phyloP scores from a whole-genome alignment of 257 asterid species.

The Marsdenia floribunda region DNA sequence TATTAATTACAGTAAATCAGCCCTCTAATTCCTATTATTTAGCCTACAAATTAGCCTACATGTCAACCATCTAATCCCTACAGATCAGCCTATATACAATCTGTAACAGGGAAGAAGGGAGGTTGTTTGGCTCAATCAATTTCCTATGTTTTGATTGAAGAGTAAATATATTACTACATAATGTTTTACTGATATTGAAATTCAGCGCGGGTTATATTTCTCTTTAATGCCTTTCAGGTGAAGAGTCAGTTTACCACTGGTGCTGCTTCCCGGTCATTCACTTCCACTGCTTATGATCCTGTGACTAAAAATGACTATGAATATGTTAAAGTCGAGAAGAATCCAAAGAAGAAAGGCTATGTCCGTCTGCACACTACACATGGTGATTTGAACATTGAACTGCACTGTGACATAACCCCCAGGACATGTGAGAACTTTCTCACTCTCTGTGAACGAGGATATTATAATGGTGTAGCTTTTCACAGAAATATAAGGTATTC shows the following conservation, averaged over 20 bases:
- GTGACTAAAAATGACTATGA: conserved; percentile 82
- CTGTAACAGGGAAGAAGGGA: neutral
- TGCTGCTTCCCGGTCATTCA: conserved; percentile 95
- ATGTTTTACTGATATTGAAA: neutral
- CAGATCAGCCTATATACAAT: too few species aligned
- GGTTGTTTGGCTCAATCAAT: neutral
- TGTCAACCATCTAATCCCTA: too few species aligned
- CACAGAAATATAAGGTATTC: conserved; percentile 86
- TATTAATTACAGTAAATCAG: too few species aligned
- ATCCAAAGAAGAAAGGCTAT: conserved; percentile 88
- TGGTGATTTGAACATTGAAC: conserved; percentile 93
- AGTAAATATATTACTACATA: neutral
- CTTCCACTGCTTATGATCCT: conserved; percentile 91
- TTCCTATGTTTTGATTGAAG: neutral
- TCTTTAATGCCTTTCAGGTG: conserved; percentile 46
- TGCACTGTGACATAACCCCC: conserved; percentile 91
- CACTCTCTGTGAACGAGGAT: conserved; percentile 82
- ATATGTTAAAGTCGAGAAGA: conserved; percentile 92
- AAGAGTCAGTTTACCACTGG: conserved; percentile 91
- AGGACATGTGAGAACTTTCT: conserved; percentile 90
- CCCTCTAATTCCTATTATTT: too few species aligned
- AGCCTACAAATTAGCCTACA: too few species aligned
- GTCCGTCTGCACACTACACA: conserved; percentile 83
- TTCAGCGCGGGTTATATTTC: conserved; percentile 19
- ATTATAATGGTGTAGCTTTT: conserved; percentile 80